These are phyloP conservation scores for Saksenaea oblongispora DNA, from an alignment of 371 early-diverging fungal genomes.

Conservation along the genomic window DNA sequence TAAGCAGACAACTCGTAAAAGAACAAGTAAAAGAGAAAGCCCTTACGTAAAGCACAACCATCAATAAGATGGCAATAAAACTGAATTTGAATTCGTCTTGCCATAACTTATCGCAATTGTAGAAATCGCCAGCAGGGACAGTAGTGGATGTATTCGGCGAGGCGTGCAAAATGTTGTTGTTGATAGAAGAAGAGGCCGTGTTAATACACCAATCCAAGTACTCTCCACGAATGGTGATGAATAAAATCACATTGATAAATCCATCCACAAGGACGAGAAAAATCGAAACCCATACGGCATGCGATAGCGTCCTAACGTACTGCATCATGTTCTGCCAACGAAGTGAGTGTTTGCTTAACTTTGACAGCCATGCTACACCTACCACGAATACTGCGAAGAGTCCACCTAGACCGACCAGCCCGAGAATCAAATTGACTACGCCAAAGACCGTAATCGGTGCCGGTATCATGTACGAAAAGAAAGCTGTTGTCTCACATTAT, in stretches of 20 bases:
- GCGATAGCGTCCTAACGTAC: constrained; percentile 16
- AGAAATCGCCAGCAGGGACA: constrained; percentile 28
- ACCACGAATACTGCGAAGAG: constrained; percentile 35
- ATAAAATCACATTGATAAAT: constrained; percentile 33
- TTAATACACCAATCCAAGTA: constrained; percentile 35
- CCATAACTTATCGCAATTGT: constrained; percentile 46
- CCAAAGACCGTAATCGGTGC: constrained; percentile 44
- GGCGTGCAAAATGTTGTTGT: not conserved
- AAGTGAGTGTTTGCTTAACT: not conserved
- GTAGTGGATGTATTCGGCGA: not conserved
- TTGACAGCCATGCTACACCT: not conserved
- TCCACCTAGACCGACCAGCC: constrained; percentile 29
- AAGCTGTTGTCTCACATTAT: constrained; percentile 25
- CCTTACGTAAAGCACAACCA: constrained; percentile 45
- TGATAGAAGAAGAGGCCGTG: constrained; percentile 11
- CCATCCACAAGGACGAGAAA: constrained; percentile 30
- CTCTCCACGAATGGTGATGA: constrained; percentile 24
- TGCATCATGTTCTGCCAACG: constrained; percentile 6
- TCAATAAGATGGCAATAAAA: constrained; percentile 31
- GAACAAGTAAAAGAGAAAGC: not conserved
- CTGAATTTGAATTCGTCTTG: constrained; percentile 50
- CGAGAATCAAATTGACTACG: constrained; percentile 36
- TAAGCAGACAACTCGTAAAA: not conserved
- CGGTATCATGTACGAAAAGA: constrained; percentile 33
- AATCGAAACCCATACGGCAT: constrained; percentile 20